Evolutionary conservation across 1,284 basidiomycete genomes (phyloP).

Genomic region (Schizophyllum commune): DNA sequence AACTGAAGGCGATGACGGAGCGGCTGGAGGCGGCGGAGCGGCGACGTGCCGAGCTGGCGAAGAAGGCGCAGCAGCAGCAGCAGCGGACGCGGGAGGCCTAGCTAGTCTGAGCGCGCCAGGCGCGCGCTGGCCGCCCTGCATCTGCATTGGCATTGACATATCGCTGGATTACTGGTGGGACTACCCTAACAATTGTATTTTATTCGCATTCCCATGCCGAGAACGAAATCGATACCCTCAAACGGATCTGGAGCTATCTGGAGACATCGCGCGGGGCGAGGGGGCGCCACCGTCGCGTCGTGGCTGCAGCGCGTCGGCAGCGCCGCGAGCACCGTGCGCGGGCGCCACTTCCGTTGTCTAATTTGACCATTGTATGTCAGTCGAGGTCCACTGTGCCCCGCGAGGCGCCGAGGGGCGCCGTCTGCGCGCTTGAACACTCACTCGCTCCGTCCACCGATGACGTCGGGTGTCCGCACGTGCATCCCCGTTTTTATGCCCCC

Average conservation of each 20-base stretch:
- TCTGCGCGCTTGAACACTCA: neutral
- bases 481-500: neutral
- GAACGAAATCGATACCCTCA: neutral
- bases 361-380: neutral
- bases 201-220: neutral
- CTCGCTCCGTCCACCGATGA: neutral
- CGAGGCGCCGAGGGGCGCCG: neutral
- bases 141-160: neutral
- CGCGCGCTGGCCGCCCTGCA: neutral
- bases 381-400: neutral
- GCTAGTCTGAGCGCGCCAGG: neutral
- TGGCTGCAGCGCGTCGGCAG: neutral
- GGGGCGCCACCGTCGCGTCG: neutral
- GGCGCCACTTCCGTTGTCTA: neutral
- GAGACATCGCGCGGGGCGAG: neutral
- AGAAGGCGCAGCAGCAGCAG: slow-evolving; percentile 30
- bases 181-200: neutral
- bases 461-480: neutral
- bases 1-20: slow-evolving; percentile 67
- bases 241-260: neutral
- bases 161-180: neutral
- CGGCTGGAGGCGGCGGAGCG: slow-evolving; percentile 67
- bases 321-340: neutral
- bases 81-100: slow-evolving; percentile 19
- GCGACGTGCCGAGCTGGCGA: slow-evolving; percentile 47